phyloP scores from a whole-genome alignment of 352 stramenopile genomes.

The Aphanomyces invadans region DNA sequence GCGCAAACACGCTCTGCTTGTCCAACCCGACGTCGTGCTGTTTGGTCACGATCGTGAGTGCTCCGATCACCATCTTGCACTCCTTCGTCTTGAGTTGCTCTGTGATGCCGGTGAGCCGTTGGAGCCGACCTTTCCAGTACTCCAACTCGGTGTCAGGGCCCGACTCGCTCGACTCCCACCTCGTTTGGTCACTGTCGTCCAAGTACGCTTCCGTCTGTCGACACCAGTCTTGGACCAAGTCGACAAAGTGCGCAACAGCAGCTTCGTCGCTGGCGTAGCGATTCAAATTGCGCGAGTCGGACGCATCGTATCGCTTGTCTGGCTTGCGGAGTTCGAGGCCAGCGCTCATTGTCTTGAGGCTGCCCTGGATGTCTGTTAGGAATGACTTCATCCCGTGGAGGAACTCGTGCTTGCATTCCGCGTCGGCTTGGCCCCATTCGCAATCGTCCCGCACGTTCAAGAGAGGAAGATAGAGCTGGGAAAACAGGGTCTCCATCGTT shows the following conservation, averaged over 20 bases:
- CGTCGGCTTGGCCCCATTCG: slow-evolving; percentile 63
- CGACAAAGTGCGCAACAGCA: slow-evolving; percentile 74
- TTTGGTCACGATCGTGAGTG: slow-evolving; percentile 78
- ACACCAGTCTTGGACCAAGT: slow-evolving; percentile 86
- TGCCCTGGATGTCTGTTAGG: slow-evolving; percentile 79
- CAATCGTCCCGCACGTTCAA: slow-evolving; percentile 32
- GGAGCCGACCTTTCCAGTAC: slow-evolving; percentile 79
- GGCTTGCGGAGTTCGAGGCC: slow-evolving; percentile 83
- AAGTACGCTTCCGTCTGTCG: slow-evolving; percentile 80
- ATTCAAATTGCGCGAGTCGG: slow-evolving; percentile 58
- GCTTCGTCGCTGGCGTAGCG: slow-evolving; percentile 58
- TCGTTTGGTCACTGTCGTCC: slow-evolving; percentile 68
- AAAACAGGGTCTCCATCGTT: slow-evolving; percentile 62
- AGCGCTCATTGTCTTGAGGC: slow-evolving; percentile 83
- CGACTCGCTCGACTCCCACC: slow-evolving; percentile 75
- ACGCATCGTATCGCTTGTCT: slow-evolving; percentile 70
- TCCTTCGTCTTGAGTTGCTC: slow-evolving; percentile 86
- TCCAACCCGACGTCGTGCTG: slow-evolving; percentile 54
- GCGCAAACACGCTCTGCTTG: slow-evolving; percentile 46
- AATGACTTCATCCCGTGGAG: slow-evolving; percentile 75
- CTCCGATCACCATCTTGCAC: slow-evolving; percentile 78
- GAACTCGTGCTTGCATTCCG: slow-evolving; percentile 72
- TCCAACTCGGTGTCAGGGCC: slow-evolving; percentile 77
- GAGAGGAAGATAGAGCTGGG: slow-evolving; percentile 62
- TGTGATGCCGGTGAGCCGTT: slow-evolving; percentile 80